A percentile compares a stretch with the other conserved stretches of the same genome.
Evolutionary conservation across 176 grass and related monocot species (phyloP).

Genomic region (Phoenix roebelenii): DNA sequence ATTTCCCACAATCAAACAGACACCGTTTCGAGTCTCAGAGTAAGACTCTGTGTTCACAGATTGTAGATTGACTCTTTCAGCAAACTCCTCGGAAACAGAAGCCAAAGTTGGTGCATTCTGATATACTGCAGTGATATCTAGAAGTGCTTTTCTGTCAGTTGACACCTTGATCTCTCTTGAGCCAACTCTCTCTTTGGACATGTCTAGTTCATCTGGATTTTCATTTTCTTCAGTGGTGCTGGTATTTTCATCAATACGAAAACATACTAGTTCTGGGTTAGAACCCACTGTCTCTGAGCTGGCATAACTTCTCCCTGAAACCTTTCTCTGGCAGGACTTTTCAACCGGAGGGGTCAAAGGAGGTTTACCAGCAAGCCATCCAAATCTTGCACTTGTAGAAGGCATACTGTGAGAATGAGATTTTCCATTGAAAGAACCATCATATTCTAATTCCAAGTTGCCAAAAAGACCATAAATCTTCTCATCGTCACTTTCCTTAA

Average conservation of each 20-base stretch:
- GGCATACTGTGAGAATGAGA: conserved; percentile 20
- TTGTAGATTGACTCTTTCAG: conserved; percentile 20
- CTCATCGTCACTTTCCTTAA: conserved; percentile 26
- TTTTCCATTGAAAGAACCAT: conserved; percentile 29
- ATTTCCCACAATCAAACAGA: conserved; percentile 21
- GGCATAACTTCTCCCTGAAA: conserved; percentile 36
- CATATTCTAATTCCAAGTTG: conserved; percentile 31
- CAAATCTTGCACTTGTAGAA: conserved; percentile 23
- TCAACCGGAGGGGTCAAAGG: conserved; percentile 56
- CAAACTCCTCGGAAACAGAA: conserved; percentile 21
- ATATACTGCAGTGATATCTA: conserved; percentile 48
- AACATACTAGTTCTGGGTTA: conserved; percentile 58
- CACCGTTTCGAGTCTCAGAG: conserved; percentile 11
- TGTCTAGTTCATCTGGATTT: background rate
- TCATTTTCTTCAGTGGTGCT: conserved; percentile 45
- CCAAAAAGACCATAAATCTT: conserved; percentile 22
- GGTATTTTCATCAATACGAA: conserved; percentile 76
- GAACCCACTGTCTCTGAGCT: conserved; percentile 42
- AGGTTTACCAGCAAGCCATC: conserved; percentile 23
- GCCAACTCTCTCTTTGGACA: background rate
- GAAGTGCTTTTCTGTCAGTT: conserved; percentile 38
- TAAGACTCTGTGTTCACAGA: conserved; percentile 4
- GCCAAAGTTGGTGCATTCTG: conserved; percentile 29
- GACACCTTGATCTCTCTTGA: conserved; percentile 9
- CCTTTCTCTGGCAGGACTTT: conserved; percentile 41